phyloP scores from a whole-genome alignment of 208 protist species.

The Angomonas desouzai region DNA sequence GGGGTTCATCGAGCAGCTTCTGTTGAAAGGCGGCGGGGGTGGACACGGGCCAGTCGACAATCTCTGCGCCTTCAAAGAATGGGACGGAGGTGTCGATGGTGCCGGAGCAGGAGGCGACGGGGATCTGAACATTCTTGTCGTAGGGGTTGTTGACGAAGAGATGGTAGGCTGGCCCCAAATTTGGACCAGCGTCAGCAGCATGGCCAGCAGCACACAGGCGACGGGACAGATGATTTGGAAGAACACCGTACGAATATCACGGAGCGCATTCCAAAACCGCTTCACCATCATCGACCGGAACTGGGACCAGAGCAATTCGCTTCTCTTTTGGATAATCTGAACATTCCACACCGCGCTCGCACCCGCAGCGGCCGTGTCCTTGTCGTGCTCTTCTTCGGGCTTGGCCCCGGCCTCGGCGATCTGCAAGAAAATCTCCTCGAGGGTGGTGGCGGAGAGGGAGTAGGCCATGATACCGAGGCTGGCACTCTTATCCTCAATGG shows the following conservation, averaged over 20 bases:
- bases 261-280: constrained; percentile 33
- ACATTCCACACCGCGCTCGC: constrained; percentile 33
- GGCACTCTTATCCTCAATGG: constrained; percentile 30
- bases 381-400: background rate
- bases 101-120: constrained; percentile 24
- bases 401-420: constrained; percentile 27
- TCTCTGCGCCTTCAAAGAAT: constrained; percentile 15
- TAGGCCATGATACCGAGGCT: constrained; percentile 37
- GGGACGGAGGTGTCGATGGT: constrained; percentile 15
- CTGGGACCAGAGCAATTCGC: constrained; percentile 25
- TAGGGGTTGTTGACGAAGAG: constrained; percentile 28
- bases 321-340: constrained; percentile 16
- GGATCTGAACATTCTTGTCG: constrained; percentile 22
- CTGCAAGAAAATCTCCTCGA: constrained; percentile 75
- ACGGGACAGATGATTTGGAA: constrained; percentile 67
- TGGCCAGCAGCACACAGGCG: constrained; percentile 44
- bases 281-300: constrained; percentile 43
- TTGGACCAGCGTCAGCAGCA: constrained; percentile 45
- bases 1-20: constrained; percentile 21
- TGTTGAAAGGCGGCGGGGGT: constrained; percentile 13
- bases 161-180: constrained; percentile 21
- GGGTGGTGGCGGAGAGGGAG: constrained; percentile 58
- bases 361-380: background rate
- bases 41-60: constrained; percentile 11
- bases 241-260: constrained; percentile 47